Conservation (phyloP, 352 stramenopile genomes). For the Thalassiosira pacifica region DNA sequence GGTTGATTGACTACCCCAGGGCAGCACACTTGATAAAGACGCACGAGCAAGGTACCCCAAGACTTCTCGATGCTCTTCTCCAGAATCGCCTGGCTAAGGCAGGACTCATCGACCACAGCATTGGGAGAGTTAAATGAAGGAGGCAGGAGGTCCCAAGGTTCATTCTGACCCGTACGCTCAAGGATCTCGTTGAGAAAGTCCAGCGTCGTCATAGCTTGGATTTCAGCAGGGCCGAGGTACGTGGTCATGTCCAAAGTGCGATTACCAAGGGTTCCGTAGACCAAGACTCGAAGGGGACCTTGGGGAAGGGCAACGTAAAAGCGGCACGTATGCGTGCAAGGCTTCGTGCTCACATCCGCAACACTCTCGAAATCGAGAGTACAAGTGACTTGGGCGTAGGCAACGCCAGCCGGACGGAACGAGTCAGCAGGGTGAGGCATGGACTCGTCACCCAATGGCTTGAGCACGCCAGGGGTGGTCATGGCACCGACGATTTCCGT, state of each 20-base stretch:
- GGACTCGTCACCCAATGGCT: background rate
- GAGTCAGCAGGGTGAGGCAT: background rate
- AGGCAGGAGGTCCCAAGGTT: background rate
- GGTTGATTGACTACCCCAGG: background rate
- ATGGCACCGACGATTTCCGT: background rate
- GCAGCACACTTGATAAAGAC: background rate
- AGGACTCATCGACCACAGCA: background rate
- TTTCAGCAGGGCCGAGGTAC: background rate
- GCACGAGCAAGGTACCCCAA: background rate
- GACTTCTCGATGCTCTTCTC: background rate
- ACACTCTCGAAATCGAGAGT: background rate
- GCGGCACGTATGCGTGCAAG: background rate
- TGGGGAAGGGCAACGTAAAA: background rate
- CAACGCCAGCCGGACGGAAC: background rate
- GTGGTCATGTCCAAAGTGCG: background rate
- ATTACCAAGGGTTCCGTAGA: background rate
- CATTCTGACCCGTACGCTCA: background rate
- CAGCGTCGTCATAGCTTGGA: background rate
- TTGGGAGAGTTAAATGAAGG: background rate
- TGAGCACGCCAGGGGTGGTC: background rate
- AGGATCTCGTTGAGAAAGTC: background rate
- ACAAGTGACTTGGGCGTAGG: background rate
- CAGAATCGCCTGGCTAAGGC: no score
- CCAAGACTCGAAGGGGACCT: no score
- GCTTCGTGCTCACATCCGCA: background rate